phyloP scores from a whole-genome alignment of 768 basidiomycete species.

The Coprinellus micaceus region DNA sequence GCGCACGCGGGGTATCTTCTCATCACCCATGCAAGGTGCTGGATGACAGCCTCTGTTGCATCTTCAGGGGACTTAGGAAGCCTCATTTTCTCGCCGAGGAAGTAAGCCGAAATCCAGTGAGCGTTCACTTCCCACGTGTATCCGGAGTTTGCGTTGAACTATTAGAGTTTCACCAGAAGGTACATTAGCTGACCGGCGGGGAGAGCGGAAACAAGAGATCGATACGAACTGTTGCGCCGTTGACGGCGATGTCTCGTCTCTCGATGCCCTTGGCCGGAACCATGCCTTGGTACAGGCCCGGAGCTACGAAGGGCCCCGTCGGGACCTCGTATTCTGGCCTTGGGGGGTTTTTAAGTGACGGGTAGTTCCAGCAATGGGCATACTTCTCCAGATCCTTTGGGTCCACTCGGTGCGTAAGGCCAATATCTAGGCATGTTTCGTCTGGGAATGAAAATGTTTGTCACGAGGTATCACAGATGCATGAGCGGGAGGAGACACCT shows the following conservation, averaged over 20 bases:
- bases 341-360: neutral
- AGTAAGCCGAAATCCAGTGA: constrained; percentile 65
- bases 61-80: constrained; percentile 45
- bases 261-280: constrained; percentile 57
- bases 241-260: constrained; percentile 58
- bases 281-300: constrained; percentile 52
- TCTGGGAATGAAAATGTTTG: neutral
- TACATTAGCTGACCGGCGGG: neutral
- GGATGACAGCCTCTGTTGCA: constrained; percentile 40
- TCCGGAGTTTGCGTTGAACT: constrained; percentile 57
- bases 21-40: constrained; percentile 49
- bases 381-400: neutral
- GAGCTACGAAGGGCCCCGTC: neutral
- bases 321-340: neutral
- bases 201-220: neutral
- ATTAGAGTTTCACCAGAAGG: neutral
- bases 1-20: constrained; percentile 43
- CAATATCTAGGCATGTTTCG: neutral
- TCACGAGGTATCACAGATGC: neutral
- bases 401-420: neutral
- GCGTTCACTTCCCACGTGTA: constrained; percentile 51
- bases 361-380: neutral
- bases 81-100: constrained; percentile 48
- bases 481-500: neutral
- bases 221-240: constrained; percentile 51